Evolutionary conservation across 106 monocot genomes (phyloP), one percentile per base, ranked within the genome.

Genomic region (Dioscorea dumetorum): DNA sequence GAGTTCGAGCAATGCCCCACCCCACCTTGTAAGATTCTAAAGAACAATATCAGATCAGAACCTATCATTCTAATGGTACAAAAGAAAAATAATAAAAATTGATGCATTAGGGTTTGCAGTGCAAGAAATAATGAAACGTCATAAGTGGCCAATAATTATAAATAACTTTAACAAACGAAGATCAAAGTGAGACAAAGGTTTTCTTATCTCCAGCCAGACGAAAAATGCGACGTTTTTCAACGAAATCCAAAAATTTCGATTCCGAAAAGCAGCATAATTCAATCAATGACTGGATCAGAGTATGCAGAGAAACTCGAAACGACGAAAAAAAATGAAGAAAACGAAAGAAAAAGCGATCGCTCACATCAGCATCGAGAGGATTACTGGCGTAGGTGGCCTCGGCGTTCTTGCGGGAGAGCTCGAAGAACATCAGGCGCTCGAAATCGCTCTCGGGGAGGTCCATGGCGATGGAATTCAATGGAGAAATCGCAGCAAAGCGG

Each of bases 341-440:
- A 41, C 2, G 33, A 4, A 31, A n/a, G 58, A 48, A 58, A 58
- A 10, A 1, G 12, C 7, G 60, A 18, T n/a, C 41, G 58, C 60
- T 67, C 58, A 70, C 79, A 14, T 79, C 79, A 24, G 74, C 74
- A 15, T 62, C 67, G 52, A 78, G 72, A 34, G 60, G 18, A 60
- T 80, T 70, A 22, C 22, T 70, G 24, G 76, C 69, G 59, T 85
- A 85, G 63, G 35, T 57, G 1, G 70, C 70, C 62, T 85, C 80
- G 2, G 84, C 66, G 33, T 73, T 73, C 80, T 77, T 70, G 76
- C 84, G 80, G 14, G 80, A 70, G 57, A 74, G 76, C 80, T 80
- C 84, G 80, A 85, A 85, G 84, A 85, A 85, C n/a, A 80, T 32
- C 8, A 85, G 64, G 54, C 77, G 80, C 19, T 85, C 84, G 72